Percentiles rank a stretch among this genome's conserved stretches.
Evolutionary conservation across 2,329 filamentous ascomycete genomes (phyloP).

Genomic region (Tolypocladium amazonense): DNA sequence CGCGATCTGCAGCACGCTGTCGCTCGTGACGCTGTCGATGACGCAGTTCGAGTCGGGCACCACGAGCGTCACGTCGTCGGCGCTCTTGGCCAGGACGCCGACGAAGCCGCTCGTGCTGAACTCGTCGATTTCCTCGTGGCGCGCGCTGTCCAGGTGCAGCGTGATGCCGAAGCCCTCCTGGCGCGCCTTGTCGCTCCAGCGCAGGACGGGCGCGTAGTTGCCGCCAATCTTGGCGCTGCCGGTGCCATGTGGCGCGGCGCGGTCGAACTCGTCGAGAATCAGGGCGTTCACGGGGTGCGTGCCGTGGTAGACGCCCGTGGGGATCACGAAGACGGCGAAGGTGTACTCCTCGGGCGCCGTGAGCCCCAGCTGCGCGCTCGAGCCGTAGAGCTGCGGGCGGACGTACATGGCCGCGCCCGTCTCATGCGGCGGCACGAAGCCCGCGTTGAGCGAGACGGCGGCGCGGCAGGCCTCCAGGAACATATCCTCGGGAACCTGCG

Average conservation of each 20-base stretch:
- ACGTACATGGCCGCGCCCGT: slow-evolving; percentile 91
- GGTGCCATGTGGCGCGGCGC: slow-evolving; percentile 81
- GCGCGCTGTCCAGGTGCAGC: slow-evolving; percentile 80
- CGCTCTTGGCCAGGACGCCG: slow-evolving; percentile 49
- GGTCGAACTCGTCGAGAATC: slow-evolving; percentile 88
- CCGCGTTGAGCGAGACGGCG: slow-evolving; percentile 80
- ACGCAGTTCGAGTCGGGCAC: slow-evolving; percentile 83
- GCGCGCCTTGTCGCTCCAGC: slow-evolving; percentile 75
- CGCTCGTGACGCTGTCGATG: slow-evolving; percentile 77
- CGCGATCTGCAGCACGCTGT: slow-evolving; percentile 68
- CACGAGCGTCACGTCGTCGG: slow-evolving; percentile 56
- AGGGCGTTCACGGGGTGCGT: slow-evolving; percentile 76
- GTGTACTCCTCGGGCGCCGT: slow-evolving; percentile 85
- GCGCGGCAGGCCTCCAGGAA: slow-evolving; percentile 70
- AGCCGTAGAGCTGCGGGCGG: slow-evolving; percentile 79
- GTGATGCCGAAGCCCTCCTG: slow-evolving; percentile 85
- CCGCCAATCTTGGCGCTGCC: slow-evolving; percentile 91
- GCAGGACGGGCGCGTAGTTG: slow-evolving; percentile 87
- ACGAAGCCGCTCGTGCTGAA: slow-evolving; percentile 94
- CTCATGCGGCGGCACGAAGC: slow-evolving; percentile 79
- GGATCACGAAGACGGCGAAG: slow-evolving; percentile 81
- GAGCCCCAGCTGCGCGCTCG: slow-evolving; percentile 75
- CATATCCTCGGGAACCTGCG: slow-evolving; percentile 62
- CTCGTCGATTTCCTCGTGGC: slow-evolving; percentile 80
- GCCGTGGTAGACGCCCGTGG: slow-evolving; percentile 91